Evolutionary conservation across 1,284 basidiomycete genomes (phyloP), one percentile per base, ranked within the genome.

Genomic region (Ceratobasidium papillatum): DNA sequence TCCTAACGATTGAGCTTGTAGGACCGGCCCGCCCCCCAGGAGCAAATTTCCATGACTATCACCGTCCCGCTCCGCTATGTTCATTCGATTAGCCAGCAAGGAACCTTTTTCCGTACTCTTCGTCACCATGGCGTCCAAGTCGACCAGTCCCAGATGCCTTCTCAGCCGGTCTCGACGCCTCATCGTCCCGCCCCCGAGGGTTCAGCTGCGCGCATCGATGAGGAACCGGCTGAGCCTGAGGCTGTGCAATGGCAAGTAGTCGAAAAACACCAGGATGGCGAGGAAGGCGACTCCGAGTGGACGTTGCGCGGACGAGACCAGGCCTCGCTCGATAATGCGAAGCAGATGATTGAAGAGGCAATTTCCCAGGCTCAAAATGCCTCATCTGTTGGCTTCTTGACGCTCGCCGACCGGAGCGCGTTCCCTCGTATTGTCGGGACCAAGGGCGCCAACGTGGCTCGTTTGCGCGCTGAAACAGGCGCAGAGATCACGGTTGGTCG

Each of bases 361-460:
- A 86, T 96, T 78, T 87, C 90, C 75, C 87, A 90, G 79, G 95
- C 94, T 32, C 86, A 90, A 78, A 87, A 86, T 77, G 91, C 91
- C 86, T 86, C 88, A 11, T 89, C 90, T 77, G 88, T 92, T 78
- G 93, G 93, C 7, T 93, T 92, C 86, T 85, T 94, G 71, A 93
- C 90, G 12, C 83, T 94, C 52, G 84, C 88, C 47, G 91, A 94
- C 80, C 90, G 93, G 79, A 86, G 88, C 36, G 85, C 85, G 62
- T 94, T 94, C 87, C 93, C 92, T 17, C 87, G 94, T 79, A 95
- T 97, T 79, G 94, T 97, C 76, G 95, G 95, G 56, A 84, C 91
- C 27, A 95, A 95, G 83, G 94, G 75, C 75, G 80, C 94, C n/a
- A 96, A 94, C 78, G 93, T 96, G 75, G 86, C 90, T 65, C 90